Conservation (phyloP, 2,329 filamentous ascomycete species). For the Cryphonectria carpinicola region DNA sequence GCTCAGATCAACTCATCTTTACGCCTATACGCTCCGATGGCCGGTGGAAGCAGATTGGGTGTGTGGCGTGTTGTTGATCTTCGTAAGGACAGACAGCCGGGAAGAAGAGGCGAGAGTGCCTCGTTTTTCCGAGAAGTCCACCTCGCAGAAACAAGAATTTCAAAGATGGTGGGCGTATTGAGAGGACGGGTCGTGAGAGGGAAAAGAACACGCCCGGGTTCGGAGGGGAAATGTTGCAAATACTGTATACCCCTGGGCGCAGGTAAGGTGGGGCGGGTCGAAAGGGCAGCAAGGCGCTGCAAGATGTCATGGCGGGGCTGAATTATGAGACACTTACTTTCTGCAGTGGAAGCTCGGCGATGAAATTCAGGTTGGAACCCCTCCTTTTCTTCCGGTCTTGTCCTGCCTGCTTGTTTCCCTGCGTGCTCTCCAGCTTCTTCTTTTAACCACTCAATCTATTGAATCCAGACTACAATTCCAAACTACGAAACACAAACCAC, state of each 20-base stretch:
- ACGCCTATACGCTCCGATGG: constrained; percentile 1
- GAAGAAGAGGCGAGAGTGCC: not conserved
- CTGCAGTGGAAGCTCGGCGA: constrained; percentile 10
- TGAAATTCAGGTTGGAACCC: not conserved
- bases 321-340: not conserved
- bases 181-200: not conserved
- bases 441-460: not conserved
- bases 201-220: not conserved
- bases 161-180: not conserved
- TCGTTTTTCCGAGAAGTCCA: not conserved
- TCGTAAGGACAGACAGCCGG: not conserved
- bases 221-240: constrained; percentile 7
- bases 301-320: constrained; percentile 3
- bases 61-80: not conserved
- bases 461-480: not conserved
- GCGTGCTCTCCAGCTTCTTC: not conserved
- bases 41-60: not conserved
- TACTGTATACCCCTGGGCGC: constrained; percentile 1
- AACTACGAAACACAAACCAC: constrained; percentile 35
- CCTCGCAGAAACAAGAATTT: not conserved
- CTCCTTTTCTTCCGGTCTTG: not conserved
- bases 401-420: not conserved
- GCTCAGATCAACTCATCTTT: not conserved
- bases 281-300: not conserved
- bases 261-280: not conserved